Percentiles rank a stretch among this genome's conserved stretches.
Evolutionary conservation across 495 filamentous ascomycete genomes (phyloP).

Genomic region (Aspergillus incahuasiensis): DNA sequence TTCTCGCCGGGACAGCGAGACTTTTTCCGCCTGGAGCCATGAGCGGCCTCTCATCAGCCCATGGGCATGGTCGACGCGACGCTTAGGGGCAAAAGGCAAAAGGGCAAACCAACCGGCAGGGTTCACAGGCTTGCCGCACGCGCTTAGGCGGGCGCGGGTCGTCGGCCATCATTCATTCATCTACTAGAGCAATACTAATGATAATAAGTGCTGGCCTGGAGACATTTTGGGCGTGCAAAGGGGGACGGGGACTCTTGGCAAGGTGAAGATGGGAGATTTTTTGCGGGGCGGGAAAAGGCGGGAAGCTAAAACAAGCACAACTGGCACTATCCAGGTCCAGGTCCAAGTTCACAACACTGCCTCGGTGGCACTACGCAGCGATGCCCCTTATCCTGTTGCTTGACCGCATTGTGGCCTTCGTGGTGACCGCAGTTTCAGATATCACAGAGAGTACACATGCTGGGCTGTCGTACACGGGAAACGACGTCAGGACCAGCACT

Average conservation of each 20-base stretch:
- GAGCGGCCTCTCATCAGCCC: neutral
- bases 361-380: too few relatives aligned
- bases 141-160: conserved; percentile 34
- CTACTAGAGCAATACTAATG: neutral
- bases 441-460: neutral
- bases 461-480: conserved; percentile 2
- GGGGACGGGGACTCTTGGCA: neutral
- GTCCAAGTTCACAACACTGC: too few relatives aligned
- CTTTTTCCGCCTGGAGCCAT: conserved; percentile 35
- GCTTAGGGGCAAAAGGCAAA: too few relatives aligned
- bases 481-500: neutral
- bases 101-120: conserved; percentile 29
- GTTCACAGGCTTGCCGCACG: conserved; percentile 37
- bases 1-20: conserved; percentile 41
- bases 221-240: neutral
- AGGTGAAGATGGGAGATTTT: neutral
- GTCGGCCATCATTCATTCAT: conserved; percentile 6
- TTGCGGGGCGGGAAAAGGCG: neutral
- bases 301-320: neutral
- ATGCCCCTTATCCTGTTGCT: neutral
- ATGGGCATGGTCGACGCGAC: neutral
- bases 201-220: neutral
- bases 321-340: neutral
- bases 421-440: neutral
- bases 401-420: neutral